Conservation (phyloP, 495 filamentous ascomycete genomes). For the Margaritispora aquatica region DNA sequence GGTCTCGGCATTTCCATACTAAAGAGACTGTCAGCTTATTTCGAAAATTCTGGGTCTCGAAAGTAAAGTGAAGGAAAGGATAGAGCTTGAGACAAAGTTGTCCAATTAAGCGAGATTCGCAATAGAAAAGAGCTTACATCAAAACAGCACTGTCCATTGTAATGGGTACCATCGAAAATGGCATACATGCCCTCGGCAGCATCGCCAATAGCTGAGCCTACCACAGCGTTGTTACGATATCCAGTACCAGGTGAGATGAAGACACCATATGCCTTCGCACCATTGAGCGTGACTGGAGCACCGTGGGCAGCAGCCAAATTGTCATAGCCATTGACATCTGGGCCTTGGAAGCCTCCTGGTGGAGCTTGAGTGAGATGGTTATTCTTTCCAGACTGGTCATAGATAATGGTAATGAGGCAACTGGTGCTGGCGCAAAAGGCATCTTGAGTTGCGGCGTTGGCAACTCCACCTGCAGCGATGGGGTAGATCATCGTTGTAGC, state of each 20-base stretch:
- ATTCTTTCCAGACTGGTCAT: conserved; percentile 51
- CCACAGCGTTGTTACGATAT: conserved; percentile 46
- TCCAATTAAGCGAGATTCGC: too few relatives aligned
- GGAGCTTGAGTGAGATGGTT: conserved; percentile 55
- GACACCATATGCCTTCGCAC: conserved; percentile 52
- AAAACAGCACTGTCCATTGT: conserved; percentile 52
- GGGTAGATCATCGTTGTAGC: conserved; percentile 40
- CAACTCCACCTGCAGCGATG: conserved; percentile 43
- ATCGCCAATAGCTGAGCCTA: conserved; percentile 46
- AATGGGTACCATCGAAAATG: conserved; percentile 53
- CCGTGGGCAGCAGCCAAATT: conserved; percentile 47
- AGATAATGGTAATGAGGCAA: conserved; percentile 53
- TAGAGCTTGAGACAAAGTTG: too few relatives aligned
- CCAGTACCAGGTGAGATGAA: conserved; percentile 49
- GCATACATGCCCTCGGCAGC: conserved; percentile 52
- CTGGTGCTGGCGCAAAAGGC: conserved; percentile 49
- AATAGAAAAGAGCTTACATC: too few relatives aligned
- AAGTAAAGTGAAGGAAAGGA: too few relatives aligned
- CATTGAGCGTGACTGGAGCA: conserved; percentile 52
- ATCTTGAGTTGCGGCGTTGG: conserved; percentile 50
- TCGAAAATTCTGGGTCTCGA: too few relatives aligned
- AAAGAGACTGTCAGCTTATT: too few relatives aligned
- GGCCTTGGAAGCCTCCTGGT: conserved; percentile 43
- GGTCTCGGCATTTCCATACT: conserved; percentile 56
- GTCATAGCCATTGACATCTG: conserved; percentile 47